Base-by-base conservation (phyloP, 2,329 filamentous ascomycete genomes). In the Hypoxylon sp. region DNA sequence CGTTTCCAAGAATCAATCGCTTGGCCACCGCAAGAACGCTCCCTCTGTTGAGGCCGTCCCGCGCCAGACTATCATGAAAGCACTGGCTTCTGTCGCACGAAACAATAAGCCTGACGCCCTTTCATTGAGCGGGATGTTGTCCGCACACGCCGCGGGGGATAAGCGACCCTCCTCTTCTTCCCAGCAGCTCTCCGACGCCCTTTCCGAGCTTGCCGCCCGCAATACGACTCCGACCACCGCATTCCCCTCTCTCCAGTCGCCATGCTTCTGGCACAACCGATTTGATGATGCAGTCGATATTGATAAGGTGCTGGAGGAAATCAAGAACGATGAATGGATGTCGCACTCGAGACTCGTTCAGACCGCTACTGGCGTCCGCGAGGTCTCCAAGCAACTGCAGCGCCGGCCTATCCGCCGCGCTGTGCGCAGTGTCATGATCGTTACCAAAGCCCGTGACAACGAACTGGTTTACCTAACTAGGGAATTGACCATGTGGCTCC, bases 261-360 rank as follows among this genome's bases (percentile, higher is more conserved):
- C 96, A 12, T 99, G 96, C 82, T 99, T 97, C 81, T 98, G 97
- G 82, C 96, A 99, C 81, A 92, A 96, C 80, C 89, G 95, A 68
- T 99, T 99, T 76, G 96, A 97, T 74, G 94, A 97, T 77, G 93
- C 94, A 7, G 93, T 99, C 73, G 93, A 99, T 78, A 93, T 98
- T 63, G 92, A 96, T 72, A 96, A 92, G 80, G 94, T 99, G 5
- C 85, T 99, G 5, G 94, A 98, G 76, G 96, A 99, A 80, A 97
- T 98, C 74, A 90, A 91, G 76, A 91, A 89, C 57, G 91, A 96
- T 72, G 93, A 97, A 74, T 93, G 88, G 79, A 91, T 97, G 84
- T 97, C 94, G 32, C 96, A 98, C 80, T 97, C 93, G 8, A 89
- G 94, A 57, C 87, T 99, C 43, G 93, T 97, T 75, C 95, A 97